Base-by-base conservation (phyloP, 345 rosid genomes). In the Corchorus olitorius region DNA sequence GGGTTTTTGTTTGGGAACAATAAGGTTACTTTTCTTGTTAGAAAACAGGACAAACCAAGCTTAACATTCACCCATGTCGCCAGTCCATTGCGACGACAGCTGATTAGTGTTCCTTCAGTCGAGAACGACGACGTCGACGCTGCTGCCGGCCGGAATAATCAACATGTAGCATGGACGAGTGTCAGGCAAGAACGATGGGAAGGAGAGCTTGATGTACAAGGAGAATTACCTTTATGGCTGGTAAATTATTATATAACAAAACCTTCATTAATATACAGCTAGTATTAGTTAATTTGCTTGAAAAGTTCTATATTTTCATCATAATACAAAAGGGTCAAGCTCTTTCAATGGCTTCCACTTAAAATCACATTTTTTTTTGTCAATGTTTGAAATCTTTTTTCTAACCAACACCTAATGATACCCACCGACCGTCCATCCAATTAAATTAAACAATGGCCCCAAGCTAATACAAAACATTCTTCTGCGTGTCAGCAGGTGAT, bases 141-240 rank as follows among this genome's bases (percentile, higher is more conserved):
- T 27, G 27, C 27, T 27, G 27, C 27, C 27, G 27, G 27, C 27
- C 27, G 27, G 27, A 27, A 27, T 27, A 27, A 27, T 27, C 27
- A 27, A 27, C 74, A 70, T 41, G 74, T 70, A 34, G 74, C 74
- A 11, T 70, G 74, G 74, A 70, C 74, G 11, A 70, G 74, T 53
- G 60, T 70, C 14, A 70, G 46, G 53, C 74, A 70, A 53, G 61
- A 70, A 52, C 61, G 74, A 52, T 70, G 61, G 74, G 74, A 70
- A 70, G 74, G 74, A 11, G 61, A 70, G 48, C 74, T 70, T 8
- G 33, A 39, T 56, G 94, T 95, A 7, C 63, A 90, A 84, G 98
- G 99, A 78, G 77, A 90, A 69, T 88, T 95, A 75, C 99, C 98
- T 16, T 71, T 84, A 56, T 95, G 99, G 99, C 92, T 95, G 94